phyloP scores from a whole-genome alignment of 306 rosid genomes.

The Biancaea sappan region DNA sequence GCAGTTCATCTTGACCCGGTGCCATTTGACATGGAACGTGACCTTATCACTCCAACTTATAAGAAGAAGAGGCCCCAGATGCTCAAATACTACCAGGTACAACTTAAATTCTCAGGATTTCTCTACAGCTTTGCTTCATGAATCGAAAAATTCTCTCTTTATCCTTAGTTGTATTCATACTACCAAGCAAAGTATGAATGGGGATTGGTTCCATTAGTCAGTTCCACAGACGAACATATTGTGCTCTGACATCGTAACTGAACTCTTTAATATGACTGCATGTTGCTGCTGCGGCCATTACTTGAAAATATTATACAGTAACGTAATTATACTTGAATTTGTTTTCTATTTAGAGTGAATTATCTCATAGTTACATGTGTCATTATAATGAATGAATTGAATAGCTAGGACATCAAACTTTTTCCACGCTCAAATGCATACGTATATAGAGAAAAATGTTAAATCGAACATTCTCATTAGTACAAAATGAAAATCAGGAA shows the following conservation, averaged over 20 bases:
- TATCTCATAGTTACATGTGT: background rate
- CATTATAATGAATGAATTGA: background rate
- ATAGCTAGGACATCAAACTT: background rate
- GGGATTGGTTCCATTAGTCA: slow-evolving; percentile 13
- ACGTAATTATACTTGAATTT: background rate
- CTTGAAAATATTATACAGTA: background rate
- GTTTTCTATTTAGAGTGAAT: background rate
- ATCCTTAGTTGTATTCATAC: background rate
- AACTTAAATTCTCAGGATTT: slow-evolving; percentile 22
- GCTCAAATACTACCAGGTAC: slow-evolving; percentile 84
- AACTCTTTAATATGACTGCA: background rate
- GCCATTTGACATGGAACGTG: slow-evolving; percentile 94
- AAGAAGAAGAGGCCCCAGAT: slow-evolving; percentile 96
- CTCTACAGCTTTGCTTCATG: slow-evolving; percentile 13
- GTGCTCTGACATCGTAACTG: background rate
- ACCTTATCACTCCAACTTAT: slow-evolving; percentile 89
- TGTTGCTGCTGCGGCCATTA: background rate
- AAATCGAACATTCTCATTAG: background rate
- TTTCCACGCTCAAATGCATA: background rate
- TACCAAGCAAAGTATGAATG: background rate
- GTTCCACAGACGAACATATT: background rate
- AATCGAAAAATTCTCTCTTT: background rate
- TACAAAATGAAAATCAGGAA: background rate
- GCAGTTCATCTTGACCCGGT: slow-evolving; percentile 85
- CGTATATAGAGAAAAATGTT: background rate